Percentiles rank a stretch among this genome's conserved stretches.
These are phyloP conservation scores for Gossypium bickii DNA, from an alignment of 345 rosid species.

Conservation along the genomic window DNA sequence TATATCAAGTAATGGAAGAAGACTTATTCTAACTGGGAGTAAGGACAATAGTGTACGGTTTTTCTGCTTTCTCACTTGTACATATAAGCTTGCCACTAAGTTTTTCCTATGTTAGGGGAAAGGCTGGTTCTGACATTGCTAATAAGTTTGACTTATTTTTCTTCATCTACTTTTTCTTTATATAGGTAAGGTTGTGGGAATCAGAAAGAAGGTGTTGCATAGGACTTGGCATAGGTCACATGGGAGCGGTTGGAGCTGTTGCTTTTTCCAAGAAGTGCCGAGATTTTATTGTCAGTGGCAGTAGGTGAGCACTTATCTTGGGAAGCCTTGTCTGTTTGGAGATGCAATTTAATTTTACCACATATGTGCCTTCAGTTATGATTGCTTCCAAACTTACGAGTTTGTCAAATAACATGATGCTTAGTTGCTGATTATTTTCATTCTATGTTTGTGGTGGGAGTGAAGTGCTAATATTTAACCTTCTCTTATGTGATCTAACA, in stretches of 20 bases:
- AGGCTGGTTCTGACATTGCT: not conserved
- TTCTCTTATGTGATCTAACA: not conserved
- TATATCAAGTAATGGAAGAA: conserved; percentile 52
- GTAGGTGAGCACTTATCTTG: conserved; percentile 54
- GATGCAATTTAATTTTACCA: not conserved
- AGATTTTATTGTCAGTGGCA: conserved; percentile 83
- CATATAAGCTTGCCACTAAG: not conserved
- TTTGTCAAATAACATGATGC: not conserved
- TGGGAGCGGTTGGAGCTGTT: conserved; percentile 86
- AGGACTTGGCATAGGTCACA: conserved; percentile 88
- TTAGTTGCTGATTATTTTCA: not conserved
- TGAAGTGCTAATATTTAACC: not conserved
- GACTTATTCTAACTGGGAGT: conserved; percentile 76
- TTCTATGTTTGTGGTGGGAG: not conserved
- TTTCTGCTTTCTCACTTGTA: conserved; percentile 12
- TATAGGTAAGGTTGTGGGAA: conserved; percentile 89
- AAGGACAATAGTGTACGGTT: conserved; percentile 80
- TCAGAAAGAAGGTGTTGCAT: conserved; percentile 59
- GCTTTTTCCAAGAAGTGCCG: conserved; percentile 69
- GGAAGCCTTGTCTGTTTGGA: not conserved
- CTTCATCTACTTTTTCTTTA: not conserved
- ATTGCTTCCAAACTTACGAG: not conserved
- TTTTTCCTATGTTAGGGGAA: not conserved
- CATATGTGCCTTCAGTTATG: not conserved
- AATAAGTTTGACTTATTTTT: not conserved